Evolutionary conservation across 1,284 basidiomycete species (phyloP).

Genomic region (Ganoderma meredithae): DNA sequence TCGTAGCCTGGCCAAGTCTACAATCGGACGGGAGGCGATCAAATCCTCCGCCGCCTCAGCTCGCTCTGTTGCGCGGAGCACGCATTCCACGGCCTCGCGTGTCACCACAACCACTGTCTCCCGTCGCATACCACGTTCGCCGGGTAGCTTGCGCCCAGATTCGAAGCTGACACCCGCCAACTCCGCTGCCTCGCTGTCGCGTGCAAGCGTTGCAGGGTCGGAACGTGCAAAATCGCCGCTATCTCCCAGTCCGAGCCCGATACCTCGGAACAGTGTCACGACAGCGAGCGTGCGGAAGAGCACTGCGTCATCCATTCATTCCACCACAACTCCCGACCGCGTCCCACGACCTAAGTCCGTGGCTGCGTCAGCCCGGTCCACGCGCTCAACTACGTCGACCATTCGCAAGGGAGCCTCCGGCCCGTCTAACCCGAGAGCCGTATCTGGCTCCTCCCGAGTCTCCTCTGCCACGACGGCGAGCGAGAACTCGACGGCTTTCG

Average conservation of each 20-base stretch:
- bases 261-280: constrained; percentile 28
- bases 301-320: constrained; percentile 29
- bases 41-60: constrained; percentile 50
- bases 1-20: constrained; percentile 55
- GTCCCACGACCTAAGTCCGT: constrained; percentile 44
- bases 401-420: constrained; percentile 43
- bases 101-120: constrained; percentile 36
- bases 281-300: constrained; percentile 32
- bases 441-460: constrained; percentile 46
- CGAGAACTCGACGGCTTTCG: constrained; percentile 61
- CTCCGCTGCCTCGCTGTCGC: constrained; percentile 34
- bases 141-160: constrained; percentile 57
- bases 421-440: constrained; percentile 37
- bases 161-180: constrained; percentile 67
- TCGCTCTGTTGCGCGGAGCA: constrained; percentile 54
- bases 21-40: constrained; percentile 38
- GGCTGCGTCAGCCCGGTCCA: constrained; percentile 45
- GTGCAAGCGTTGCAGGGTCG: constrained; percentile 30
- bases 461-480: constrained; percentile 55
- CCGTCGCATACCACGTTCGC: constrained; percentile 37
- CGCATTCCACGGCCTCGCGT: constrained; percentile 44
- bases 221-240: constrained; percentile 27
- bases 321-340: constrained; percentile 22
- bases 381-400: constrained; percentile 50
- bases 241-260: constrained; percentile 26